Percentiles rank a stretch among this genome's conserved stretches.
These are phyloP conservation scores for Thraustochytrium striatum DNA, from an alignment of 352 stramenopile species.

Conservation along the genomic window DNA sequence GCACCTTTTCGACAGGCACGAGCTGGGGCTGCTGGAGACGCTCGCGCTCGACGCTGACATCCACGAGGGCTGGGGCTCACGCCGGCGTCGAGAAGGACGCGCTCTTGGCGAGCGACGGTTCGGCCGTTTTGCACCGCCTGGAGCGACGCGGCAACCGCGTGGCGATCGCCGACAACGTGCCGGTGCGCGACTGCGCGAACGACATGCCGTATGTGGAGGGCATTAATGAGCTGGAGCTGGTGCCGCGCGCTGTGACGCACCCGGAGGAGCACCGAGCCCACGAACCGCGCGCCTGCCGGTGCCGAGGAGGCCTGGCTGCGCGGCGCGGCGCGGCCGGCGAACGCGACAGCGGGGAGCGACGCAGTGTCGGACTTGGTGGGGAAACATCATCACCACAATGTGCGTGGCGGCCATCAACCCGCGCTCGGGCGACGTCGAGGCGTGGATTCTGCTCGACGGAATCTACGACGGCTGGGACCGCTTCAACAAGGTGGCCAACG, in stretches of 20 bases:
- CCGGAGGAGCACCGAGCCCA: constrained; percentile 15
- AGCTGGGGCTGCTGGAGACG: background rate
- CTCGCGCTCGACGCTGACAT: constrained; percentile 17
- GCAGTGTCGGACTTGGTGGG: constrained; percentile 12
- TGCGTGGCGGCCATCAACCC: constrained; percentile 33
- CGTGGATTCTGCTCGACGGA: constrained; percentile 10
- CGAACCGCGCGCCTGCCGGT: background rate
- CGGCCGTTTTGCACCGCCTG: constrained; percentile 20
- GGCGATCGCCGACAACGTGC: background rate
- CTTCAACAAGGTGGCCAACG: constrained; percentile 30
- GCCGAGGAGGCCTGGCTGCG: background rate
- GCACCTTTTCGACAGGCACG: constrained; percentile 24
- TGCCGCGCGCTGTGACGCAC: constrained; percentile 17
- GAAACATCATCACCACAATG: constrained; percentile 40
- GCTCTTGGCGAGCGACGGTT: constrained; percentile 24
- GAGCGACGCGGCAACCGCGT: background rate
- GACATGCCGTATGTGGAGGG: constrained; percentile 2
- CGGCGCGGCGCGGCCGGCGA: background rate
- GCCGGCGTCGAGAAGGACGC: background rate
- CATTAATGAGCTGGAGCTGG: constrained; percentile 42
- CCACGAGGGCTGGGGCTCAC: constrained; percentile 38
- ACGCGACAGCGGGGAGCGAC: background rate
- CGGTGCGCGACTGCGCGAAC: constrained; percentile 21
- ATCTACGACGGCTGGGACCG: constrained; percentile 20
- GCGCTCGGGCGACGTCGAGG: constrained; percentile 8